Conservation (phyloP, 257 asterid species). For the Jasminum sambac region DNA sequence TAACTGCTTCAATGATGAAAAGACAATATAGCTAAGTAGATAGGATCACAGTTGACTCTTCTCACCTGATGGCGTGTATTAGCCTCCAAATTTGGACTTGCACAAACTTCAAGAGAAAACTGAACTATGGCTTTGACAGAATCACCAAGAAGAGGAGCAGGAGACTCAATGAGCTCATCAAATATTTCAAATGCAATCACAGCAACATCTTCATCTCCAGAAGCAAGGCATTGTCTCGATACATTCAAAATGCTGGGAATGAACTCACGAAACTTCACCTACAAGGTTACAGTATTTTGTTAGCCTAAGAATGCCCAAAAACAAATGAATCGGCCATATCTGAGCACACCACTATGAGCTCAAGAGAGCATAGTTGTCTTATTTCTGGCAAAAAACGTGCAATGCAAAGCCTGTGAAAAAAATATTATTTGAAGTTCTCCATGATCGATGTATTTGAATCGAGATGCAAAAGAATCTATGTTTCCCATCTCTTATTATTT, state of each 20-base stretch:
- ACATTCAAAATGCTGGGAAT: conserved; percentile 95
- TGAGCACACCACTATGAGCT: conserved; percentile 8
- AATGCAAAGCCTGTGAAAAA: too few relatives aligned
- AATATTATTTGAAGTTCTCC: too few relatives aligned
- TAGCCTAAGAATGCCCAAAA: conserved; percentile 11
- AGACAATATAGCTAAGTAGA: conserved; percentile 4
- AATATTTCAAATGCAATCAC: conserved; percentile 95
- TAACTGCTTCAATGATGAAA: conserved; percentile 14
- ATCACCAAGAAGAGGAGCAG: conserved; percentile 98
- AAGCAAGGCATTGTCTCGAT: conserved; percentile 94
- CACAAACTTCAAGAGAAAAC: conserved; percentile 94
- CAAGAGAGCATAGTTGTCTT: too few relatives aligned
- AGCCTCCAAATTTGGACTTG: conserved; percentile 74
- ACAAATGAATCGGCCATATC: neutral
- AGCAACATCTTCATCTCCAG: conserved; percentile 97
- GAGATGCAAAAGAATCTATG: too few relatives aligned
- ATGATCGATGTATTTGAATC: too few relatives aligned
- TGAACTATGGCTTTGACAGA: conserved; percentile 94
- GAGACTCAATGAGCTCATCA: conserved; percentile 98
- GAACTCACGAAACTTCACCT: conserved; percentile 92
- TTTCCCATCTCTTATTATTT: too few relatives aligned
- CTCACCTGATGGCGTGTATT: conserved; percentile 96
- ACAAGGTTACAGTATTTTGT: conserved; percentile 27
- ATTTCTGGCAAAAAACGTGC: too few relatives aligned
- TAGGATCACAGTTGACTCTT: conserved; percentile 14